Base-by-base conservation (phyloP, 1,284 basidiomycete genomes). In the Irpex lacteus region DNA sequence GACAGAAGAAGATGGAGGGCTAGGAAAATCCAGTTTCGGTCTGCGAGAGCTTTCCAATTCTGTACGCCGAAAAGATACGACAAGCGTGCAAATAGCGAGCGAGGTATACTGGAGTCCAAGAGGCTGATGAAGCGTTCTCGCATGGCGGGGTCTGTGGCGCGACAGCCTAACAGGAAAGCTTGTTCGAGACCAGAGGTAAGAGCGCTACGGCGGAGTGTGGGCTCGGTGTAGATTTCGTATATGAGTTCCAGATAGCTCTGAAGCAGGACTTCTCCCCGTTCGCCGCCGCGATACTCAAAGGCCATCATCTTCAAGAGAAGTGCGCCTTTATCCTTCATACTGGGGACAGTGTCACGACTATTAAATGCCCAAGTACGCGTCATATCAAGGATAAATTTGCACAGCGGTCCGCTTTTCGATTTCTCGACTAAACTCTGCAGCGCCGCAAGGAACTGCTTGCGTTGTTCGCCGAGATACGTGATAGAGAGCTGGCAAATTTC, bases 1-100 rank as follows among this genome's bases (percentile, higher is more conserved):
- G 95, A 94, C 9, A 99, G 85, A 19, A 98, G 79, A 32, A 99
- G 87, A 72, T 98, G 93, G 32, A 98, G 81, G 38, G 96, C 95
- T 54, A 98, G 86, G 68, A 94, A 91, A 56, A 98, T 92, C 98
- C 98, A 99, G 74, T 98, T 96, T 65, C 93, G 88, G 69, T 98
- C 95, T 1, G 94, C 89, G 18, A 99, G 78, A 8, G 91, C 87
- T 69, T 99, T 98, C 98, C 98, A 99, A 74, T 85, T 97, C 78
- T 99, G 96, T 19, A 96, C 89, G 34, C 95, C 96, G 60, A 98
- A 83, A 67, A 99, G 88, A 76, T 98, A 98, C 60, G 92, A 92
- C 59, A 99, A 77, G 34, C 98, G 91, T 65, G 85, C 89, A 60
- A 89, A 87, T 11, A 98, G 82, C 1, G 91, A 89, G 34, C 91